Evolutionary conservation across 2,329 filamentous ascomycete species (phyloP).

Genomic region (Trichoderma sp.): DNA sequence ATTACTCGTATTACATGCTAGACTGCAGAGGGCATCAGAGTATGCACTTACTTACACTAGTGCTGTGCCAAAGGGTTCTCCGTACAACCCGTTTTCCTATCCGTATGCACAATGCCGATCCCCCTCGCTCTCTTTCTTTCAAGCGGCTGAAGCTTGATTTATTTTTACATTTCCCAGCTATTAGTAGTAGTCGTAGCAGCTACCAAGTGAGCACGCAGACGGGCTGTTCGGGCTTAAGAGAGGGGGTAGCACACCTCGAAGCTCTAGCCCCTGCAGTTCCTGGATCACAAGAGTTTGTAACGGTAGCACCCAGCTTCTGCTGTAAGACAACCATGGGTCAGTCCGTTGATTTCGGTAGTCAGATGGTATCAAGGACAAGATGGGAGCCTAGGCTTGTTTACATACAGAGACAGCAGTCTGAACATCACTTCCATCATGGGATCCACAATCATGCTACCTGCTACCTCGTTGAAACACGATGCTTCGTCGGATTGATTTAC

Average conservation of each 20-base stretch:
- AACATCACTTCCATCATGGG: not conserved
- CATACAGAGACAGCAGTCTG: not conserved
- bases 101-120: slow-evolving; percentile 7
- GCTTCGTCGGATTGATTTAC: not conserved
- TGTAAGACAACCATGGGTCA: not conserved
- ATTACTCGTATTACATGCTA: not conserved
- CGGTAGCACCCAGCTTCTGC: not conserved
- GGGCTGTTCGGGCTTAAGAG: not conserved
- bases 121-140: not conserved
- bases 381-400: not conserved
- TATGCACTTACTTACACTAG: not conserved
- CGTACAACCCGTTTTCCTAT: not conserved
- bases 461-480: not conserved
- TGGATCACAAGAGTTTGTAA: not conserved
- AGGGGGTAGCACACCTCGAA: not conserved
- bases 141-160: not conserved
- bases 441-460: not conserved
- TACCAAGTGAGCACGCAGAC: not conserved
- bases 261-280: not conserved
- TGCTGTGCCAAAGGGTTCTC: not conserved
- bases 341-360: not conserved
- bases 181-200: not conserved
- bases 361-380: not conserved
- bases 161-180: not conserved
- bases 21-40: not conserved